Evolutionary conservation across 306 rosid species (phyloP).

Genomic region (Castanea sativa): DNA sequence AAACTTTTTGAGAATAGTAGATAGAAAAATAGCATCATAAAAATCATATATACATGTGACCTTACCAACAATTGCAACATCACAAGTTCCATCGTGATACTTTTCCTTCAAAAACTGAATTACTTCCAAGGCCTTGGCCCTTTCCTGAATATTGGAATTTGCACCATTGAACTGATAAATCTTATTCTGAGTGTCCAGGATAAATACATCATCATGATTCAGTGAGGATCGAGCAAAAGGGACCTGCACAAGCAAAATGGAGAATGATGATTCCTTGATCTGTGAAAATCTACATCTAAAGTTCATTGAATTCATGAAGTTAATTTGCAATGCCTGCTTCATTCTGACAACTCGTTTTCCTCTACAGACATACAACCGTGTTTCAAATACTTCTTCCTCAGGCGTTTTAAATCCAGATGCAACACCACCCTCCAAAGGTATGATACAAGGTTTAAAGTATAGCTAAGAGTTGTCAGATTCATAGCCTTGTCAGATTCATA

Average conservation of each 20-base stretch:
- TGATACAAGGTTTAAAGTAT: conserved; percentile 93
- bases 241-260: conserved; percentile 56
- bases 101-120: conserved; percentile 92
- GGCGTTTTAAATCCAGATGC: conserved; percentile 79
- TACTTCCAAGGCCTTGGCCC: conserved; percentile 97
- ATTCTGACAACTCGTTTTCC: conserved; percentile 99
- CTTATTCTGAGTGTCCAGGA: conserved; percentile 78
- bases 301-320: conserved; percentile 25
- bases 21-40: neutral
- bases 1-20: neutral
- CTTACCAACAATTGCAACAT: conserved; percentile 99
- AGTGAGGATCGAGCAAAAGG: conserved; percentile 93
- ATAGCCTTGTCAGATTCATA: no score
- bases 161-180: conserved; percentile 98
- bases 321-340: conserved; percentile 65
- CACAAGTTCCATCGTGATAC: conserved; percentile 81
- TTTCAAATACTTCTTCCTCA: conserved; percentile 86
- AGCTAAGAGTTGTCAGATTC: conserved; percentile 97
- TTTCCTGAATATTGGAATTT: conserved; percentile 96
- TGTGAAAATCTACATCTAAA: conserved; percentile 13
- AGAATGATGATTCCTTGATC: conserved; percentile 24
- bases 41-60: conserved; percentile 11
- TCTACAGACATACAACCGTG: conserved; percentile 76
- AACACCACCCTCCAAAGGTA: conserved; percentile 93
- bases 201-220: conserved; percentile 97